A percentile compares a stretch with the other conserved stretches of the same genome.
Conservation (phyloP, 75 land plant species). For the Picea glauca region DNA sequence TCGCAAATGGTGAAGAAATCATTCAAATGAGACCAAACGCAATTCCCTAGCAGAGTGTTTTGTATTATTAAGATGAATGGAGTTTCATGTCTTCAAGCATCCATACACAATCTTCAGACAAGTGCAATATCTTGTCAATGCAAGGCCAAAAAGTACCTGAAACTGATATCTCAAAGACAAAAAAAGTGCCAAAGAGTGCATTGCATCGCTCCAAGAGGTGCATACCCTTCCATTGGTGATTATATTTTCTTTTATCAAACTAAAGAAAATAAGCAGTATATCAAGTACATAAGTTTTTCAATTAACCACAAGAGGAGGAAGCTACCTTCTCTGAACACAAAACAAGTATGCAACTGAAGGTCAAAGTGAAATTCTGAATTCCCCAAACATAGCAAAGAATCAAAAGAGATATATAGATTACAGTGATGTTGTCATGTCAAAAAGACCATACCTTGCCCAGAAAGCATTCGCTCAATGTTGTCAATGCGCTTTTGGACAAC, state of each 20-base stretch:
- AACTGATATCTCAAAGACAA: neutral
- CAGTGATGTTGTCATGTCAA: neutral
- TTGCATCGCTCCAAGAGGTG: neutral
- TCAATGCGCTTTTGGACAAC: slow-evolving; percentile 73
- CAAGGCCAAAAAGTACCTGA: neutral
- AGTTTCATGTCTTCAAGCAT: too few relatives aligned
- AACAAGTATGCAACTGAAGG: too few relatives aligned
- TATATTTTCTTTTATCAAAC: neutral
- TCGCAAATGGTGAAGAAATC: too few relatives aligned
- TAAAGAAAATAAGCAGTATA: neutral
- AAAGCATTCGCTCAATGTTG: slow-evolving; percentile 69
- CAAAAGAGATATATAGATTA: neutral
- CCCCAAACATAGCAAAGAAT: neutral
- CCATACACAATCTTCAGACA: too few relatives aligned
- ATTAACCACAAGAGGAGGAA: neutral
- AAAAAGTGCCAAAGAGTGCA: neutral
- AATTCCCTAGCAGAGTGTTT: too few relatives aligned
- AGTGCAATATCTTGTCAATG: neutral
- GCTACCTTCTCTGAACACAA: neutral
- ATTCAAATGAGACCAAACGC: too few relatives aligned
- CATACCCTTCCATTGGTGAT: neutral
- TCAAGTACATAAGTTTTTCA: neutral
- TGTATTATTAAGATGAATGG: too few relatives aligned
- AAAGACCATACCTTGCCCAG: slow-evolving; percentile 15
- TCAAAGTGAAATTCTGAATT: neutral